These are phyloP conservation scores for Avicennia marina DNA, from an alignment of 257 asterid genomes.

Conservation along the genomic window DNA sequence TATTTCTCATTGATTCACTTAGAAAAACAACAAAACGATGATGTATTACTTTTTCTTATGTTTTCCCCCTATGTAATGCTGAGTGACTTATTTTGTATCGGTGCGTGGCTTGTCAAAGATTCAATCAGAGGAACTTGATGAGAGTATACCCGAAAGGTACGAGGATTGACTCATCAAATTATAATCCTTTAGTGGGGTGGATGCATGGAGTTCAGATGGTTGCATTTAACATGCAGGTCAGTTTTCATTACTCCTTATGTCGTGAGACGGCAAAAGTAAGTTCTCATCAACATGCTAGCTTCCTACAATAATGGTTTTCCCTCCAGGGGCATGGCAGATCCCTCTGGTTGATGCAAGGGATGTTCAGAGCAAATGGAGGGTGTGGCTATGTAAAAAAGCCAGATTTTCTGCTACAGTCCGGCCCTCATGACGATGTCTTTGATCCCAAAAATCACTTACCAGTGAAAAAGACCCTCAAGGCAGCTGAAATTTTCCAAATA, in stretches of 20 bases:
- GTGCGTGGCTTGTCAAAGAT: slow-evolving; percentile 30
- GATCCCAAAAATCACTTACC: slow-evolving; percentile 50
- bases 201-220: slow-evolving; percentile 81
- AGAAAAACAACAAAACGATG: background rate
- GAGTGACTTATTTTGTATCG: background rate
- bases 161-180: slow-evolving; percentile 77
- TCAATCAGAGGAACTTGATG: slow-evolving; percentile 69
- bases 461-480: slow-evolving; percentile 54
- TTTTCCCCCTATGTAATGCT: background rate
- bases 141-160: slow-evolving; percentile 74
- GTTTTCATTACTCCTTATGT: background rate
- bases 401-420: slow-evolving; percentile 37
- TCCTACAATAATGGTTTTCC: background rate
- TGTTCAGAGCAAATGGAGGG: slow-evolving; percentile 81
- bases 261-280: background rate
- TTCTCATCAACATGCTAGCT: background rate
- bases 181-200: slow-evolving; percentile 78
- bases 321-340: slow-evolving; percentile 58
- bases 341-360: slow-evolving; percentile 83
- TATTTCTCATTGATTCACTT: background rate
- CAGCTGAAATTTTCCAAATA: slow-evolving; percentile 4
- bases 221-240: slow-evolving; percentile 86
- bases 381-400: slow-evolving; percentile 85
- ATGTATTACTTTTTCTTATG: background rate
- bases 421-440: slow-evolving; percentile 38